These are phyloP conservation scores for Cetraspora pellucida DNA, from an alignment of 192 early-diverging fungal genomes.

Conservation along the genomic window DNA sequence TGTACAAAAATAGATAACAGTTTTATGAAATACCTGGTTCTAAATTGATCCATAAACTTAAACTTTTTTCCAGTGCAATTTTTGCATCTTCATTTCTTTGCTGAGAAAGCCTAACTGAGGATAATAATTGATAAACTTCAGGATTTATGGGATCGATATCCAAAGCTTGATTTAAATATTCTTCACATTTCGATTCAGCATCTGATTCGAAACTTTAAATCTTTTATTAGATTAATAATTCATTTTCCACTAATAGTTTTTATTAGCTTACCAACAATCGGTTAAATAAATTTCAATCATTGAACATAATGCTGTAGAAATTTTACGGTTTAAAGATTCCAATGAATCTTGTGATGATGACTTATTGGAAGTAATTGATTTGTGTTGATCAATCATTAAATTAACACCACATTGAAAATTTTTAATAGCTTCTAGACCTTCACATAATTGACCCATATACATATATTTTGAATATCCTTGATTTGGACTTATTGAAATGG, in stretches of 20 bases:
- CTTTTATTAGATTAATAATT: background rate
- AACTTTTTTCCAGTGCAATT: conserved; percentile 61
- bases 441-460: conserved; percentile 80
- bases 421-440: conserved; percentile 65
- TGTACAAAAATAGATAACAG: conserved; percentile 6
- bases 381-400: conserved; percentile 61
- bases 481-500: conserved; percentile 69
- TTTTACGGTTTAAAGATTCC: conserved; percentile 57
- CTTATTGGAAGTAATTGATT: conserved; percentile 7
- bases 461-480: conserved; percentile 79
- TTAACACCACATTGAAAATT: conserved; percentile 75
- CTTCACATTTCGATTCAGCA: conserved; percentile 85
- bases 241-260: background rate
- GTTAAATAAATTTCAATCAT: conserved; percentile 98
- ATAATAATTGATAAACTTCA: conserved; percentile 85
- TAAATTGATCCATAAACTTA: conserved; percentile 73
- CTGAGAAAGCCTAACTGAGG: conserved; percentile 89
- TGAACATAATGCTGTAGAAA: conserved; percentile 84
- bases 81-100: conserved; percentile 79
- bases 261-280: conserved; percentile 82
- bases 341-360: background rate
- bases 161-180: conserved; percentile 69
- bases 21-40: conserved; percentile 43
- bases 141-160: conserved; percentile 70
- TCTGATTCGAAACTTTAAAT: conserved; percentile 76